phyloP scores from a whole-genome alignment of 257 asterid species.

The Datura wrightii region DNA sequence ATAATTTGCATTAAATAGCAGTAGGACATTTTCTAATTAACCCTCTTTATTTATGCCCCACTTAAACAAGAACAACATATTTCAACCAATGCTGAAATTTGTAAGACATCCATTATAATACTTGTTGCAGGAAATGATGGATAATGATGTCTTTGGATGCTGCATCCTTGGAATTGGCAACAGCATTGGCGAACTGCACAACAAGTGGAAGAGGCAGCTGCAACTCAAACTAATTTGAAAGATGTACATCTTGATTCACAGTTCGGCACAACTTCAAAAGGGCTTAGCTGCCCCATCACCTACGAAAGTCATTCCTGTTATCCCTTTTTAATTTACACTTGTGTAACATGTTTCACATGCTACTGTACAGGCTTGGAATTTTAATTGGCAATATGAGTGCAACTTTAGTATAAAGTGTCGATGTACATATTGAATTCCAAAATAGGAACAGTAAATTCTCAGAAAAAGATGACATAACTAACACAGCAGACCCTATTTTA shows the following conservation, averaged over 20 bases:
- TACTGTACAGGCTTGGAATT: conserved; percentile 25
- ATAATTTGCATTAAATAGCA: neutral
- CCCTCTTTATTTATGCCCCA: neutral
- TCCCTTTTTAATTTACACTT: neutral
- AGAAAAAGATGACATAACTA: neutral
- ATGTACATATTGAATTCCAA: conserved; percentile 19
- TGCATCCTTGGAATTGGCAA: conserved; percentile 57
- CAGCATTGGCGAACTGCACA: conserved; percentile 47
- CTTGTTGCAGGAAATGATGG: conserved; percentile 60
- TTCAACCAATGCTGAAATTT: neutral
- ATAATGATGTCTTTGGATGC: conserved; percentile 54
- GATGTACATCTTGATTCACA: neutral
- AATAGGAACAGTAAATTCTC: neutral
- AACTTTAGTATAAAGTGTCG: conserved; percentile 14
- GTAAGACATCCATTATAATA: neutral
- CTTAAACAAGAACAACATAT: neutral
- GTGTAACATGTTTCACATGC: neutral
- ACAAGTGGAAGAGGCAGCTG: conserved; percentile 71
- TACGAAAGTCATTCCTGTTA: conserved; percentile 1
- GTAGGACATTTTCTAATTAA: neutral
- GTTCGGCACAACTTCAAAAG: conserved; percentile 21
- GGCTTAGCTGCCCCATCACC: neutral
- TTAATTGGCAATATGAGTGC: conserved; percentile 14
- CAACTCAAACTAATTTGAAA: conserved; percentile 57
- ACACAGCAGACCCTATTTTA: conserved; percentile 30